These are phyloP conservation scores for Hypsizygus marmoreus DNA, from an alignment of 768 basidiomycete genomes.

Conservation along the genomic window DNA sequence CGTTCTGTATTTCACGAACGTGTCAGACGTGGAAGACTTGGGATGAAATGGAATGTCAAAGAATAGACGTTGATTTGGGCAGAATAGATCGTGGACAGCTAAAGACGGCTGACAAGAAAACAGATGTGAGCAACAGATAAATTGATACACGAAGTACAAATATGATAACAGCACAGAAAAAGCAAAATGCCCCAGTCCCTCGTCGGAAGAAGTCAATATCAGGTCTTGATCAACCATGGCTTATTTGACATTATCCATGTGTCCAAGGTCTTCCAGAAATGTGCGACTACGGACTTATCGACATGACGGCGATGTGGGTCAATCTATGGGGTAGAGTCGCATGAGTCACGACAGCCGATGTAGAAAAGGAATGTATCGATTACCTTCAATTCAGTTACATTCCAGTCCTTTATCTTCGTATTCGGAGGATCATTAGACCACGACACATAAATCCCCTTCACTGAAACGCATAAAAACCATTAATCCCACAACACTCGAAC, in stretches of 20 bases:
- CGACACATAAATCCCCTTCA: slow-evolving; percentile 94
- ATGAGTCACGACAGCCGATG: background rate
- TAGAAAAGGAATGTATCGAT: slow-evolving; percentile 10
- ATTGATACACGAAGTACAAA: too few species aligned
- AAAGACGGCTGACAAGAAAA: too few species aligned
- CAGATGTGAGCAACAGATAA: too few species aligned
- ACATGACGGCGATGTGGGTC: slow-evolving; percentile 88
- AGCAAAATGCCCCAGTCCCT: too few species aligned
- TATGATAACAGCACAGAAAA: too few species aligned
- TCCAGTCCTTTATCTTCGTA: slow-evolving; percentile 91
- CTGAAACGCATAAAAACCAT: slow-evolving; percentile 39
- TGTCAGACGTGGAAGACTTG: too few species aligned
- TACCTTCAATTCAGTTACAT: slow-evolving; percentile 93
- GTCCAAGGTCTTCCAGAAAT: slow-evolving; percentile 94
- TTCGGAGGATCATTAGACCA: slow-evolving; percentile 94
- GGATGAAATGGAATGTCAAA: too few species aligned
- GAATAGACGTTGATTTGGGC: too few species aligned
- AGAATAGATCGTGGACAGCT: too few species aligned
- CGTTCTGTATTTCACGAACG: too few species aligned
- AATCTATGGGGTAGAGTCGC: slow-evolving; percentile 53
- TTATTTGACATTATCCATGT: slow-evolving; percentile 82
- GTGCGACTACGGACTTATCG: slow-evolving; percentile 92
- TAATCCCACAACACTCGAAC: background rate
- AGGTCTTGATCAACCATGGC: slow-evolving; percentile 63
- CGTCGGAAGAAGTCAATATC: slow-evolving; percentile 3